Conservation (phyloP, 257 asterid genomes). For the Primulina eburnea region DNA sequence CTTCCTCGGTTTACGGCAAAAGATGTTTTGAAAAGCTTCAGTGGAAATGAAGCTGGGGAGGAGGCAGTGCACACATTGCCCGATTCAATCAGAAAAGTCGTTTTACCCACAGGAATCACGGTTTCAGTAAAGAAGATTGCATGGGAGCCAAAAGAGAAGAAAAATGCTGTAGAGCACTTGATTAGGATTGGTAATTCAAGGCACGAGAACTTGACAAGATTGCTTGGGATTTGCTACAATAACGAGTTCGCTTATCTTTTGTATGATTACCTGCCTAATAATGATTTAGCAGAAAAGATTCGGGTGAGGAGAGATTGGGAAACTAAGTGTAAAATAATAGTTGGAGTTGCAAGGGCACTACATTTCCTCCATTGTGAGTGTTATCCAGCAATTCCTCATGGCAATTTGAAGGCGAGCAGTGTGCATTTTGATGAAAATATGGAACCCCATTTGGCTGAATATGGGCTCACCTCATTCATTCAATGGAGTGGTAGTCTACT, state of each 20-base stretch:
- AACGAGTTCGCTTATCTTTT: constrained; percentile 62
- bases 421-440: constrained; percentile 74
- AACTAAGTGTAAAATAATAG: constrained; percentile 50
- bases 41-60: constrained; percentile 35
- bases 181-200: constrained; percentile 63
- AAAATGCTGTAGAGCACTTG: constrained; percentile 36
- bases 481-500: constrained; percentile 29
- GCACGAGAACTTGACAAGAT: constrained; percentile 69
- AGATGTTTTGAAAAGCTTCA: constrained; percentile 76
- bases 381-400: constrained; percentile 79
- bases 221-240: constrained; percentile 74
- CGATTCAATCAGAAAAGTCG: constrained; percentile 55
- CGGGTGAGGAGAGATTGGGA: constrained; percentile 58
- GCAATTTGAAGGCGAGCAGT: constrained; percentile 60
- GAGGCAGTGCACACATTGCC: constrained; percentile 30
- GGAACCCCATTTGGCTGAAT: constrained; percentile 84
- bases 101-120: constrained; percentile 79
- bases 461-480: constrained; percentile 52
- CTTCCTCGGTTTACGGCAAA: constrained; percentile 74
- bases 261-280: constrained; percentile 73
- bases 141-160: constrained; percentile 54
- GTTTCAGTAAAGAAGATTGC: constrained; percentile 74
- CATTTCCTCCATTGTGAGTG: constrained; percentile 79
- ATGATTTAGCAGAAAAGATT: constrained; percentile 60
- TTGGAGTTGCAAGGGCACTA: constrained; percentile 70